Evolutionary conservation across 345 rosid species (phyloP), one percentile per base, ranked within the genome.

Genomic region (Eucalyptus pumila): DNA sequence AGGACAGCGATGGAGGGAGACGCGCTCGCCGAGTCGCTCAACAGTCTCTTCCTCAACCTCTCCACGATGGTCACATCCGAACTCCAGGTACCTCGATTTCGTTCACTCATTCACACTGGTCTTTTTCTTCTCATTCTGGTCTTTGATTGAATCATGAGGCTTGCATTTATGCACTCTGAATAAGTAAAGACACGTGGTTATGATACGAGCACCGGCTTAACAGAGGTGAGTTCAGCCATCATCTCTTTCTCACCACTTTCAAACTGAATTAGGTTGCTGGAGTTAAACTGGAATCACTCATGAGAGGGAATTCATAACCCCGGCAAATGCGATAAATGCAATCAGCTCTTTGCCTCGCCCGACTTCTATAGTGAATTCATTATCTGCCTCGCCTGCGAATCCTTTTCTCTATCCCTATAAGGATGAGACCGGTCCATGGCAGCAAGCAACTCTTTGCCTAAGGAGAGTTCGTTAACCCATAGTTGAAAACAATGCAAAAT

Each of bases 31-130:
- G 95, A 94, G 87, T 93, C 99, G 42, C 93, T 96, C 42, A 91
- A 92, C 52, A 88, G 88, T 93, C 97, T 95, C 80, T 95, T 97
- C 92, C 89, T 92, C 52, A 93, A 94, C 89, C 93, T 96, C 87
- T 93, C 97, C 76, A 89, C 96, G 24, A 97, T 95, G 98, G 95
- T 97, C 88, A 94, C 93, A 94, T 92, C 96, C 3, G 98, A 97
- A 86, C 96, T 96, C 85, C 95, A 96, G 97, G 98, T 97, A 11
- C 60, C 27, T 44, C 21, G 50, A 37, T 87, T 14, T 11, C 21
- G 34, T 32, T 14, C 37, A 49, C 51, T 49, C 51, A 50, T 50
- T 69, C 80, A 19, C 45, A 37, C 14, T 10, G 81, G 13, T 72
- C 13, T 34, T 34, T 72, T 37, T 9, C 14, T 72, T 17, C 81